These are phyloP conservation scores for Grifola frondosa DNA, from an alignment of 1,284 basidiomycete species.

Conservation along the genomic window DNA sequence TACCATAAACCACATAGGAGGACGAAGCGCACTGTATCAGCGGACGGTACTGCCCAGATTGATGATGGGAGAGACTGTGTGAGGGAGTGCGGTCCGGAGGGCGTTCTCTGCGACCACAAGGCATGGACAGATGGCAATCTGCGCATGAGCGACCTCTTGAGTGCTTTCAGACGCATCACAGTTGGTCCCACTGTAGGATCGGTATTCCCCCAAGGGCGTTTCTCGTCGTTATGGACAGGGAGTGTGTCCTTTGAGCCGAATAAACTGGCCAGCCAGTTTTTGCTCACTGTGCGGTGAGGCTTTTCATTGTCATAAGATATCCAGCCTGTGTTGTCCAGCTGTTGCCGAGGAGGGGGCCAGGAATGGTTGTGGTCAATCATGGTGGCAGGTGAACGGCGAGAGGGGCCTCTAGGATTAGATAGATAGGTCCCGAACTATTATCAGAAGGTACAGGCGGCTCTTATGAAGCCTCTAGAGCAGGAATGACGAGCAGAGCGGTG, in stretches of 20 bases:
- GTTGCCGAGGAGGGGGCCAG: slow-evolving; percentile 14
- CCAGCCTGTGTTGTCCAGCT: slow-evolving; percentile 16
- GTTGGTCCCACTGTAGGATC: slow-evolving; percentile 11
- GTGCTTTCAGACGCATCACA: slow-evolving; percentile 13
- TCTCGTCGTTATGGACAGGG: slow-evolving; percentile 19
- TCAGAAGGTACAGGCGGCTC: not conserved
- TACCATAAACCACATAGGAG: slow-evolving; percentile 81
- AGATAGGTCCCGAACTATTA: not conserved
- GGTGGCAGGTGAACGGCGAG: slow-evolving; percentile 6
- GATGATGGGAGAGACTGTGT: slow-evolving; percentile 8
- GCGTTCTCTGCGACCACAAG: slow-evolving; percentile 10
- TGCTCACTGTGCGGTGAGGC: slow-evolving; percentile 10
- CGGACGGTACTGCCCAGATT: slow-evolving; percentile 31
- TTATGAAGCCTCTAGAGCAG: not conserved
- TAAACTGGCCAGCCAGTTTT: slow-evolving; percentile 27
- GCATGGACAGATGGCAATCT: slow-evolving; percentile 16
- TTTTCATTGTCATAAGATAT: slow-evolving; percentile 17
- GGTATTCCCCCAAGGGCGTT: slow-evolving; percentile 16
- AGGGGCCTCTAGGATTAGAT: not conserved
- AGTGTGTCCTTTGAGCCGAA: slow-evolving; percentile 18
- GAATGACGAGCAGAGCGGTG: slow-evolving; percentile 14
- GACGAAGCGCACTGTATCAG: slow-evolving; percentile 47
- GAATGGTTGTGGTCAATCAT: slow-evolving; percentile 15
- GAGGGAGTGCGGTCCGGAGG: slow-evolving; percentile 7
- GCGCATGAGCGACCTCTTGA: slow-evolving; percentile 21